phyloP scores from a whole-genome alignment of 1,284 basidiomycete species.

The Heliocybe sulcata region DNA sequence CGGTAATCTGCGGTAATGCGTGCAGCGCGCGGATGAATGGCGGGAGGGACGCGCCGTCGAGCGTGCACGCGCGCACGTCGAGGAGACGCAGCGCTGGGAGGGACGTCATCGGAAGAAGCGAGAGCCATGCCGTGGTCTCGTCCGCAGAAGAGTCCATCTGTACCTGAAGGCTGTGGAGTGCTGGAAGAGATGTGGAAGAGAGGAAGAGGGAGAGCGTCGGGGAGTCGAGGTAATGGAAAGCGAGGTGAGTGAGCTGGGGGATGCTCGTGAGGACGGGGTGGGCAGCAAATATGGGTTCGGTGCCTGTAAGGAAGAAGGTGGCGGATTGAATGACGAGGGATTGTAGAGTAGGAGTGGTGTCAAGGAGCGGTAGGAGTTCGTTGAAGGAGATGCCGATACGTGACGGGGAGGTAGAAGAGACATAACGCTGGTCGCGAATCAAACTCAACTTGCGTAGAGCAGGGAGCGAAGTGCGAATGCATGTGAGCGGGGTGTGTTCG shows the following conservation, averaged over 20 bases:
- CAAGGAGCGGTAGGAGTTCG: constrained; percentile 19
- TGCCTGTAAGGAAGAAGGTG: constrained; percentile 19
- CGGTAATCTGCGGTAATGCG: constrained; percentile 21
- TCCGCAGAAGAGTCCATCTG: constrained; percentile 20
- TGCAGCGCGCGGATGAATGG: constrained; percentile 23
- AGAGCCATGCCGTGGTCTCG: constrained; percentile 24
- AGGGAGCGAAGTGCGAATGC: constrained; percentile 17
- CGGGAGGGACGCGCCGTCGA: constrained; percentile 21
- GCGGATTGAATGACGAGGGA: constrained; percentile 21
- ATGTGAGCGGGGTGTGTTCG: constrained; percentile 22
- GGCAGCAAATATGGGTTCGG: constrained; percentile 18
- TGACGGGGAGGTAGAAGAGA: constrained; percentile 14
- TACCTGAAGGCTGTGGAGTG: constrained; percentile 19
- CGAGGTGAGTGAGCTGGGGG: constrained; percentile 15
- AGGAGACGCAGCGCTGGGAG: constrained; percentile 21
- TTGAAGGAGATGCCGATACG: constrained; percentile 20
- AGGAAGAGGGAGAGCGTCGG: constrained; percentile 22
- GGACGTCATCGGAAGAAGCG: constrained; percentile 11
- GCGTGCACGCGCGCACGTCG: constrained; percentile 22
- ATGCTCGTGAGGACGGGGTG: constrained; percentile 13
- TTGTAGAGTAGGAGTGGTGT: constrained; percentile 15
- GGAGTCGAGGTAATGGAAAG: constrained; percentile 20
- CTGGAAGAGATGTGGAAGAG: constrained; percentile 19
- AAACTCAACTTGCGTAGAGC: constrained; percentile 18
- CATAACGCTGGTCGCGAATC: constrained; percentile 20